Evolutionary conservation across 164 flowering plant species (phyloP).

Genomic region (Aristolochia fimbriata): DNA sequence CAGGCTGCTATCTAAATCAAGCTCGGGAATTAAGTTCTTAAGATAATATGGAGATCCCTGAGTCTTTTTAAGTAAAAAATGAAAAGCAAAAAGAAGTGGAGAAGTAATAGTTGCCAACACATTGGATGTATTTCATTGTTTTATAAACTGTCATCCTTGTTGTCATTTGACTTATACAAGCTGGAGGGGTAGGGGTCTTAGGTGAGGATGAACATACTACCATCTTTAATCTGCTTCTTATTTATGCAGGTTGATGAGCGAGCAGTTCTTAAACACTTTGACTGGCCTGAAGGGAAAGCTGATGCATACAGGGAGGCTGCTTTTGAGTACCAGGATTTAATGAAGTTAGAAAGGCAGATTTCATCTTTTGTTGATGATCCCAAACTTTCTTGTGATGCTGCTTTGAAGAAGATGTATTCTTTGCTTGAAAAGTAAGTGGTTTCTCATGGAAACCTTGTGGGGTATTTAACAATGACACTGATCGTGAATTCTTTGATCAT

Average conservation of each 20-base stretch:
- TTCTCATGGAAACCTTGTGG: not conserved
- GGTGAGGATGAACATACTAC: too few relatives aligned
- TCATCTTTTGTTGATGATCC: slow-evolving; percentile 78
- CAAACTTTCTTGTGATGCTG: slow-evolving; percentile 69
- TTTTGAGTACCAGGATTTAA: slow-evolving; percentile 81
- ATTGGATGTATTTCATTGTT: not conserved
- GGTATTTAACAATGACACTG: too few relatives aligned
- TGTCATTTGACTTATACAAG: not conserved
- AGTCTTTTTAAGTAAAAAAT: too few relatives aligned
- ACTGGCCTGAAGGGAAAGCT: slow-evolving; percentile 99
- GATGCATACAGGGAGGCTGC: slow-evolving; percentile 97
- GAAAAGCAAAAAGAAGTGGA: too few relatives aligned
- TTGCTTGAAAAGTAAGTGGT: slow-evolving; percentile 84
- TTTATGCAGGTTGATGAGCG: slow-evolving; percentile 79
- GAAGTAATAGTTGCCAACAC: not conserved
- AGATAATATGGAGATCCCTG: too few relatives aligned
- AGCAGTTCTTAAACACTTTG: slow-evolving; percentile 97
- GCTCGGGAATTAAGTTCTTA: too few relatives aligned
- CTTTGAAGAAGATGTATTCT: slow-evolving; percentile 91
- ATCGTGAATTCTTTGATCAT: too few relatives aligned
- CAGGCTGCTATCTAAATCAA: too few relatives aligned
- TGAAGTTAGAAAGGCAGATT: slow-evolving; percentile 70
- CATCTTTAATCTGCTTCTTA: too few relatives aligned
- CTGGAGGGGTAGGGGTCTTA: too few relatives aligned
- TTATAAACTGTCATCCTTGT: not conserved